These are phyloP conservation scores for Chlorencoelia australis DNA, from an alignment of 2,329 filamentous ascomycete species.

Conservation along the genomic window DNA sequence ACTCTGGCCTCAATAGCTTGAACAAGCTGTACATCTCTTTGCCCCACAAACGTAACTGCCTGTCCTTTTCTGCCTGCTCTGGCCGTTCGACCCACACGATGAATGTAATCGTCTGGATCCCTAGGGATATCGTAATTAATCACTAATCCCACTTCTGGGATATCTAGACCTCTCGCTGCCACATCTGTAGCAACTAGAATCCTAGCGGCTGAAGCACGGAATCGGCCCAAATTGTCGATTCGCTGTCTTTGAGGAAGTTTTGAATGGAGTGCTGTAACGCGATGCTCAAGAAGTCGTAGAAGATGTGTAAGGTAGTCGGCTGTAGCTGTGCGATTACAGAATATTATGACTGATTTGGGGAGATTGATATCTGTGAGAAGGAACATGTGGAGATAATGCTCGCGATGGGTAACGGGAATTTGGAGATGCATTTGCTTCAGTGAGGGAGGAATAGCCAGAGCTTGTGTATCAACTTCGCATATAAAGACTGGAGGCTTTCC, in stretches of 20 bases:
- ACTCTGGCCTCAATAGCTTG: slow-evolving; percentile 81
- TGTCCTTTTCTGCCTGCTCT: slow-evolving; percentile 79
- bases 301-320: slow-evolving; percentile 85
- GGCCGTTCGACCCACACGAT: slow-evolving; percentile 89
- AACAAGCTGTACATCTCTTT: slow-evolving; percentile 86
- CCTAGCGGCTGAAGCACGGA: slow-evolving; percentile 79
- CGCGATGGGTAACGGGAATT: slow-evolving; percentile 82
- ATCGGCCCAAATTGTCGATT: slow-evolving; percentile 78
- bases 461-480: slow-evolving; percentile 73
- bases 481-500: slow-evolving; percentile 73
- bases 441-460: slow-evolving; percentile 67
- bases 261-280: slow-evolving; percentile 86
- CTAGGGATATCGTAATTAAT: slow-evolving; percentile 93
- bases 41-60: slow-evolving; percentile 79
- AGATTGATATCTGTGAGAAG: slow-evolving; percentile 69
- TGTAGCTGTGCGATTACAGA: slow-evolving; percentile 85
- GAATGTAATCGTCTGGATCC: slow-evolving; percentile 96
- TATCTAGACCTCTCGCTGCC: slow-evolving; percentile 87
- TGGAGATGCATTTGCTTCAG: slow-evolving; percentile 79
- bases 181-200: slow-evolving; percentile 94
- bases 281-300: slow-evolving; percentile 74
- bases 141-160: slow-evolving; percentile 81
- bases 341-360: slow-evolving; percentile 75
- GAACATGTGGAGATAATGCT: slow-evolving; percentile 88
- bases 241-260: slow-evolving; percentile 76